Base-by-base conservation (phyloP, 805 yeast genomes). In the Metschnikowia baotianmanensis region DNA sequence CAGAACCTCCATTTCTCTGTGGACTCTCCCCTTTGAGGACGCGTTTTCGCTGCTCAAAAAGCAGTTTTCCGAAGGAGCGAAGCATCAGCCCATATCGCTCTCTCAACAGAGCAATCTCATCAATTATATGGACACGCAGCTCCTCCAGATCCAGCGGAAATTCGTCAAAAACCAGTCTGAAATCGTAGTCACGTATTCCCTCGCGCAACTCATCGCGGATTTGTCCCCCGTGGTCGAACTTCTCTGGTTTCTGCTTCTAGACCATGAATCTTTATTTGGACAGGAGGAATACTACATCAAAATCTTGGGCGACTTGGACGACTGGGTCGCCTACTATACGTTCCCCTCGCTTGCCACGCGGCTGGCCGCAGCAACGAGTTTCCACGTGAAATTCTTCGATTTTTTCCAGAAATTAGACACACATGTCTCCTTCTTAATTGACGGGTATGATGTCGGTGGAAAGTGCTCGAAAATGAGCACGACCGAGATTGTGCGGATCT, bases 231-330 rank as follows among this genome's bases (percentile, higher is more conserved):
- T 83, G 2, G 51, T 82, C 3, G 77, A 74, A 34, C 65, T 86
- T 29, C 60, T 85, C 5, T 82, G 87, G 86, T 74, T 72, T 40
- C 79, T 88, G 0, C 66, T 83, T 2, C 43, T 51, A 23, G 47
- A 47, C 21, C 38, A 56, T 23, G 50, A 47, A 13, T 42, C 36
- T n/a, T 48, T 63, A 7, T 77, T 76, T 53, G 86, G 86, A 0
- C 90, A 83, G 56, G 67, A 74, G 0, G 78, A 79, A 38, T 83
- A 82, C 50, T 59, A 83, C 13, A 63, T 86, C 18, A 71, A 72
- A 29, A 69, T 85, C 2, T 76, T 86, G 35, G 87, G 84, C 36
- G 89, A 83, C 46, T 53, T 83, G 21, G 71, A 79, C 34, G 90
- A 83, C 47, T 83, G 76, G 50, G 48, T 81, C 7, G 71, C 65